Base-by-base conservation (phyloP, 179 eudicot species). In the Spergularia azorica region DNA sequence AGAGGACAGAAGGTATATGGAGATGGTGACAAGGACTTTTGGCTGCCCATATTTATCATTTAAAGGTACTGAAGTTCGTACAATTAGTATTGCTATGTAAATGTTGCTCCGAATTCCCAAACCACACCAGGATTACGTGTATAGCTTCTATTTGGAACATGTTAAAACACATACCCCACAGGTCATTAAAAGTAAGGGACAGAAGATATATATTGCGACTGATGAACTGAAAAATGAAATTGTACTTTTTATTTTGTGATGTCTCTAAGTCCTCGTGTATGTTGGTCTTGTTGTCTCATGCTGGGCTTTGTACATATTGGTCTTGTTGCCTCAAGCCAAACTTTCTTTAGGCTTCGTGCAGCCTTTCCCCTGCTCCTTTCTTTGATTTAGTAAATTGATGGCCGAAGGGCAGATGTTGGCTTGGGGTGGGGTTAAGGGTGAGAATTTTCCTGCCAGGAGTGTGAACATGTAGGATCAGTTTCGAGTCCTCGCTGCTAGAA, bases 1-100 rank as follows among this genome's bases (percentile, higher is more conserved):
- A 80, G 88, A 81, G 75, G 84, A 82, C 72, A 81, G 17, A 74
- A 51, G 14, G 54, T 82, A 86, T 62, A 75, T 74, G 67, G 77
- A 82, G 63, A 74, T 71, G 83, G 78, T 94, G 70, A 78, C 83
- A 26, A 46, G 73, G 81, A 77, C 80, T 65, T 90, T 88, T 88
- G 80, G 82, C 74, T 83, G 80, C 66, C 95, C 95, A 2, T 83
- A 84, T 74, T 68, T 92, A 80, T 94, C 98, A 71, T 92, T 88
- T 74, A 88, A 81, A 94, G 95, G 97, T 90, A 88, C 63, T 15
- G 61, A 18, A 54, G 61, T 60, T 52, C 75, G 63, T 63, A 38
- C 56, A 16, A 3, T 12, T 57, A 48, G 20, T 67, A 18, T 67
- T 48, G 18, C 18, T 3, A 55, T 52, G 72, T n/a, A 4, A 21